A percentile compares a stretch with the other conserved stretches of the same genome.
Conservation (phyloP, 106 monocot genomes). For the Phalaenopsis equestris region DNA sequence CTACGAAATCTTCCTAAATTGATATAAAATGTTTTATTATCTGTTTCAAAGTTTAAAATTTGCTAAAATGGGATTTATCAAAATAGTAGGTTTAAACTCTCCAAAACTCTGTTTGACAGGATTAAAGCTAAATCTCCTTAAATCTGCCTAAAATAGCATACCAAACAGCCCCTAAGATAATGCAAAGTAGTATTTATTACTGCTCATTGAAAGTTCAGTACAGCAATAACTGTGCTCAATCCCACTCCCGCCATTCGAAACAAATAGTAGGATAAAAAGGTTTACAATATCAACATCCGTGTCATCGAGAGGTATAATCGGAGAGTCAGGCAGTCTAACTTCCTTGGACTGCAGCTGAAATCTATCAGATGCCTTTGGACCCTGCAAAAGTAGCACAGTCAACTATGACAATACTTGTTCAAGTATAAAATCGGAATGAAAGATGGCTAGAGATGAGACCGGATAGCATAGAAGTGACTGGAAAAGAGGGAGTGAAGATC, state of each 20-base stretch:
- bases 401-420: neutral
- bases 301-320: slow-evolving; percentile 77
- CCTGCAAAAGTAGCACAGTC: slow-evolving; percentile 22
- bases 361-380: slow-evolving; percentile 71
- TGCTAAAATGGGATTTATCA: no score
- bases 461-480: slow-evolving; percentile 52
- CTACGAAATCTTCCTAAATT: no score
- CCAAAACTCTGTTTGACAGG: no score
- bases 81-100: no score
- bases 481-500: slow-evolving; percentile 40
- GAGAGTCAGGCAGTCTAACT: slow-evolving; percentile 62
- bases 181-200: neutral
- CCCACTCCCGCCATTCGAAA: neutral
- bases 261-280: neutral
- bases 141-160: neutral
- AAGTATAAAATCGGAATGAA: neutral
- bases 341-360: slow-evolving; percentile 72
- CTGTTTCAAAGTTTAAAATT: no score
- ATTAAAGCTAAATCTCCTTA: no score
- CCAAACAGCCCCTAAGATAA: neutral
- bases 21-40: no score
- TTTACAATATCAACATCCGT: slow-evolving; percentile 76
- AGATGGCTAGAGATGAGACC: slow-evolving; percentile 10
- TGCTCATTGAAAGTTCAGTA: neutral
- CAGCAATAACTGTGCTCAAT: neutral